Conservation (phyloP, 441 rosid genomes). For the Pelargonium exstipulatum region DNA sequence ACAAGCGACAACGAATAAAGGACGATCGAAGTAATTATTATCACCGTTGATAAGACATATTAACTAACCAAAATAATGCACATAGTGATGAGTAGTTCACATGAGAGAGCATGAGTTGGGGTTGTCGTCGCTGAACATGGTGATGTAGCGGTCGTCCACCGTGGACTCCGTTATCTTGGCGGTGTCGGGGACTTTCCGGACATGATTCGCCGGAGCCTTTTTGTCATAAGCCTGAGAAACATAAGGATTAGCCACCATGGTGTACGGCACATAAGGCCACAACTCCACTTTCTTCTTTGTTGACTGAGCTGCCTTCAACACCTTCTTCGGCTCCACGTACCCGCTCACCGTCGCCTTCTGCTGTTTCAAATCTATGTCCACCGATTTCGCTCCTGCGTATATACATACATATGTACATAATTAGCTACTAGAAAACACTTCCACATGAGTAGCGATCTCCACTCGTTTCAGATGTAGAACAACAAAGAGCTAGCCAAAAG, state of each 20-base stretch:
- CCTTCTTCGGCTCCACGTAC: slow-evolving; percentile 49
- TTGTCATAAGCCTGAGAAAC: slow-evolving; percentile 78
- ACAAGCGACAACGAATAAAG: no score
- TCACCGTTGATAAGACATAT: no score
- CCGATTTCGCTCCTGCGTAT: slow-evolving; percentile 55
- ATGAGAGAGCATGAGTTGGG: slow-evolving; percentile 71
- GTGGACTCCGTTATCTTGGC: slow-evolving; percentile 52
- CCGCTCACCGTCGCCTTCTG: slow-evolving; percentile 81
- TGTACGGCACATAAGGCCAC: slow-evolving; percentile 87
- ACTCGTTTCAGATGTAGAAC: no score
- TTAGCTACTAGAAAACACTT: no score
- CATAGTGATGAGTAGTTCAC: slow-evolving; percentile 22
- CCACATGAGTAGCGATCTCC: no score
- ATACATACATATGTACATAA: no score
- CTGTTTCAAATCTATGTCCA: slow-evolving; percentile 65
- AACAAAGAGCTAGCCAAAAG: no score
- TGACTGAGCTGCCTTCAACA: slow-evolving; percentile 60
- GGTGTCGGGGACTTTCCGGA: slow-evolving; percentile 43
- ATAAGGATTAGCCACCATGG: slow-evolving; percentile 62
- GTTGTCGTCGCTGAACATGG: slow-evolving; percentile 55
- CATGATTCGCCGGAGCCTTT: slow-evolving; percentile 80
- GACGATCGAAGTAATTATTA: no score
- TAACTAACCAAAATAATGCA: no score
- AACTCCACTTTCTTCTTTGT: slow-evolving; percentile 81
- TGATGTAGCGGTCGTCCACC: slow-evolving; percentile 47